Base-by-base conservation (phyloP, 768 basidiomycete species). In the Mycena filopes region DNA sequence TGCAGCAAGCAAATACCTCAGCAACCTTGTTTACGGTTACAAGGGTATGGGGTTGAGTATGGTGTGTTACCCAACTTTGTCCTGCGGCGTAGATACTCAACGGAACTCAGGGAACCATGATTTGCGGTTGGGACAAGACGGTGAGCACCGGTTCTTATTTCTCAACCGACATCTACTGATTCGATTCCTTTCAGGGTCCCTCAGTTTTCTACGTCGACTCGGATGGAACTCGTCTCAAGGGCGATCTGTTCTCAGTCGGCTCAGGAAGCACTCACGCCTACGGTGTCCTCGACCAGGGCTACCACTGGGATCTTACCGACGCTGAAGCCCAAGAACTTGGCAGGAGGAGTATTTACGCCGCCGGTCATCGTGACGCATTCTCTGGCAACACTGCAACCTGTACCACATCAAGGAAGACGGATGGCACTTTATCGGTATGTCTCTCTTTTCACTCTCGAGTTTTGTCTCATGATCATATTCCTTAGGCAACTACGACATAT, bases 51-150 rank as follows among this genome's bases (percentile, higher is more conserved):
- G 98, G 7, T 79, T 99, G 67, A 96, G 95, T 77, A 99, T 99
- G 97, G 95, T 95, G 58, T n/a, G 89, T 77, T 18, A 25, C 47
- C 13, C 36, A 7, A 50, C 54, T 46, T 53, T 28, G 23, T 23
- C 64, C 50, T 25, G 16, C 55, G 5, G 23, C 63, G 40, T 62
- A 21, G 51, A 55, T 60, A 45, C 41, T 45, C 41, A 64, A 38
- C 50, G 4, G 50, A 13, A 54, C 28, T 71, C 36, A 96, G 95
- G 98, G 98, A 53, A 99, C 98, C 0, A 99, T 99, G 98, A 96
- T 99, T 60, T 98, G 96, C 73, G 98, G 98, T 28, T 99, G 96
- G 96, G 98, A 99, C 81, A 99, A 99, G 83, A 98, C 96, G 15
- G 93, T 92, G 65, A 72, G 90, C 79, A 11, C 36, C 15, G 38